Base-by-base conservation (phyloP, 1,139 yeast genomes). In the Lizanozyma gosingica region DNA sequence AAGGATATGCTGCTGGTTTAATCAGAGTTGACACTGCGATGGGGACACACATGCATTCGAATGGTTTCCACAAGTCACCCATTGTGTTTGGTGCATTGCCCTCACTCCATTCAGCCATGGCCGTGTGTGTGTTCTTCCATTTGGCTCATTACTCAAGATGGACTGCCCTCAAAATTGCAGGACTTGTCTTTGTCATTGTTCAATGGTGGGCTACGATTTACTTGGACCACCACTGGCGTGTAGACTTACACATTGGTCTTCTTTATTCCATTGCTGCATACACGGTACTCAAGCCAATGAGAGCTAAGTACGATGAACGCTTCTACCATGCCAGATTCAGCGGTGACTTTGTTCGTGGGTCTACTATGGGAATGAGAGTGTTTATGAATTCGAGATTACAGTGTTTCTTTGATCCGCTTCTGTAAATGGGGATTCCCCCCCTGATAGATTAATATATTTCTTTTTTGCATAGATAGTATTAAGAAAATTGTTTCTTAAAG, bases 131-230 rank as follows among this genome's bases (percentile, higher is more conserved):
- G 37, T 70, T 62, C 40, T 60, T 65, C 42, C 70, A 65, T 47
- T 50, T 68, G 27, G 46, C 58, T 18, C 69, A 67, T 53, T 65
- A 65, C 47, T 50, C 71, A 2, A 55, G 63, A 16, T 65, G 67
- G 58, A 51, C 49, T 2, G 35, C 55, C 1, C 55, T 72, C 46
- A 61, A 72, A 51, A 37, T 55, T 15, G 43, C 56, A 29, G 62
- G 70, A 41, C 47, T 66, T 41, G 35, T 42, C 3, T 65, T 76
- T 61, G 73, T 76, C 37, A 44, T 63, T 4, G 54, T 78, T 38
- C 87, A 80, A 54, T 78, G 86, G 82, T 81, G 86, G 86, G 78
- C 83, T 17, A 79, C 87, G 14, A 79, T 81, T 57, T 81, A 81
- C 51, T 58, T 81, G 44, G 85, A 79, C 53, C 88, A 81, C 55